These are phyloP conservation scores for Hamigera avellanea DNA, from an alignment of 495 filamentous ascomycete species.

Conservation along the genomic window DNA sequence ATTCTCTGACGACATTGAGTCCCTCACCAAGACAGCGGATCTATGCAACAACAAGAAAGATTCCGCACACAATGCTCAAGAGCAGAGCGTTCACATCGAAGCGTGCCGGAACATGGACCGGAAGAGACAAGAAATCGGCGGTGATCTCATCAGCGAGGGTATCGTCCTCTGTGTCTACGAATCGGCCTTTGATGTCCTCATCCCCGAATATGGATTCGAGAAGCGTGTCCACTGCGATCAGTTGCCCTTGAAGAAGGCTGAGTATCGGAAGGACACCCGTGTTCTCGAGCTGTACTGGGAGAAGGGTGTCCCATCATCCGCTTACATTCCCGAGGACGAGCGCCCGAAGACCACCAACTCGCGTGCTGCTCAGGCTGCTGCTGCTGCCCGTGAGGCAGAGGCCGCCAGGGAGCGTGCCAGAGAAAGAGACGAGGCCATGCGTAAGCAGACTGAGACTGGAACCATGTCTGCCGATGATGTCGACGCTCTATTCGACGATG, in stretches of 20 bases:
- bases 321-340: constrained; percentile 95
- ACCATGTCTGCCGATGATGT: constrained; percentile 83
- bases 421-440: constrained; percentile 75
- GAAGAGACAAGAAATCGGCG: constrained; percentile 69
- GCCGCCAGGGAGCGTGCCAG: constrained; percentile 65
- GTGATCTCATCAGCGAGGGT: constrained; percentile 91
- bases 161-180: constrained; percentile 97
- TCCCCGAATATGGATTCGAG: constrained; percentile 96
- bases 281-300: constrained; percentile 97
- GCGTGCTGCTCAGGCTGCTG: constrained; percentile 57
- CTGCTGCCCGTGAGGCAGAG: constrained; percentile 66
- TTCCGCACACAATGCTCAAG: constrained; percentile 91
- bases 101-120: constrained; percentile 91
- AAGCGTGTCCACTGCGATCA: constrained; percentile 99
- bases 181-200: constrained; percentile 95
- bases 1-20: constrained; percentile 82
- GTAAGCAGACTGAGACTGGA: constrained; percentile 85
- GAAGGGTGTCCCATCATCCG: constrained; percentile 93
- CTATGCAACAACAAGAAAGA: constrained; percentile 99
- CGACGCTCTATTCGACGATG: constrained; percentile 78
- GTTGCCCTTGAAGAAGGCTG: constrained; percentile 94
- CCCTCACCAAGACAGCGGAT: constrained; percentile 83
- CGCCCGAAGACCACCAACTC: constrained; percentile 61
- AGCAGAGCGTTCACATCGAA: constrained; percentile 98
- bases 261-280: constrained; percentile 90